Percentiles rank a stretch among this genome's conserved stretches.
These are phyloP conservation scores for Cercospora sesami DNA, from an alignment of 2,329 filamentous ascomycete genomes.

Conservation along the genomic window DNA sequence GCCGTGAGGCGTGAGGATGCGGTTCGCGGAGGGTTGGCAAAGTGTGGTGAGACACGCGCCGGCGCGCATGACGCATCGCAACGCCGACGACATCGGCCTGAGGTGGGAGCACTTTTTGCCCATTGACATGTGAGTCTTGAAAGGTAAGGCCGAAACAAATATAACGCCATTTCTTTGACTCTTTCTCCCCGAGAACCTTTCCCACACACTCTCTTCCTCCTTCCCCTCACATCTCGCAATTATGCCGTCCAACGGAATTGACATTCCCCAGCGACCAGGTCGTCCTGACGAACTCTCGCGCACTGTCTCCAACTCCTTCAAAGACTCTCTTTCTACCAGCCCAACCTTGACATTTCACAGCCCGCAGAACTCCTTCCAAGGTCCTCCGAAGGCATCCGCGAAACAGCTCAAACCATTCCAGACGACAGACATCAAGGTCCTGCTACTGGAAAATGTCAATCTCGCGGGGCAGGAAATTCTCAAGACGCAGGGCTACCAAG, in stretches of 20 bases:
- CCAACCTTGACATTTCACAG: constrained; percentile 75
- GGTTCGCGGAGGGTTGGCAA: neutral
- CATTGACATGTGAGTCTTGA: constrained; percentile 2
- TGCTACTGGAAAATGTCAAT: constrained; percentile 95
- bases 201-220: neutral
- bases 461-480: constrained; percentile 83
- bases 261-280: constrained; percentile 39
- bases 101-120: constrained; percentile 2
- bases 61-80: constrained; percentile 1
- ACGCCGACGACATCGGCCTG: constrained; percentile 2
- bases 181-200: neutral
- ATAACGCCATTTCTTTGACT: constrained; percentile 5
- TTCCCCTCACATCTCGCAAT: constrained; percentile 12
- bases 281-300: constrained; percentile 26
- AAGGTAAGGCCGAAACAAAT: neutral
- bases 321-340: constrained; percentile 66
- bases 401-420: constrained; percentile 95
- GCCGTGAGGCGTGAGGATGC: neutral
- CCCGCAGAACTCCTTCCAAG: constrained; percentile 57
- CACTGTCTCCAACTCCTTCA: constrained; percentile 42
- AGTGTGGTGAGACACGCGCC: neutral
- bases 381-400: constrained; percentile 44
- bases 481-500: constrained; percentile 85
- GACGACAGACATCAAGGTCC: constrained; percentile 92
- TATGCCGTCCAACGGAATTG: constrained; percentile 39